Evolutionary conservation across 2,329 filamentous ascomycete genomes (phyloP).

Genomic region (Parasarocladium wereldwijsianum): DNA sequence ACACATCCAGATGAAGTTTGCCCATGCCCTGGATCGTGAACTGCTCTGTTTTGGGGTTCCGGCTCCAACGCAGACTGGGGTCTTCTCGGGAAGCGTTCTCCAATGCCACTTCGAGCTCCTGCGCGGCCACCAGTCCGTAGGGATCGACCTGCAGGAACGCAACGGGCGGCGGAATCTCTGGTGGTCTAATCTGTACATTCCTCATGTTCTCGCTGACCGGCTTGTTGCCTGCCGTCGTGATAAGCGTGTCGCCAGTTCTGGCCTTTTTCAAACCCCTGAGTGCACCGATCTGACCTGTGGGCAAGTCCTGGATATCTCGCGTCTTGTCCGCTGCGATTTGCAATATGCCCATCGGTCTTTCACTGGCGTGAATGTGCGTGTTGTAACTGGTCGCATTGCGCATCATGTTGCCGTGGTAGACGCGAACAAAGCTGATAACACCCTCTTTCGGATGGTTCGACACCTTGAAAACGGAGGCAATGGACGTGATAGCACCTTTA

Average conservation of each 20-base stretch:
- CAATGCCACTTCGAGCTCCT: slow-evolving; percentile 62
- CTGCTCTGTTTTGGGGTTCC: slow-evolving; percentile 82
- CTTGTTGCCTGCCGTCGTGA: slow-evolving; percentile 51
- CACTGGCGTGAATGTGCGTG: slow-evolving; percentile 65
- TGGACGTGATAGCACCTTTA: slow-evolving; percentile 23
- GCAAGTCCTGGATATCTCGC: slow-evolving; percentile 66
- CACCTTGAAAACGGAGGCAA: slow-evolving; percentile 81
- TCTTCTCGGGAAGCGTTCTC: slow-evolving; percentile 77
- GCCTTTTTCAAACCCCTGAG: slow-evolving; percentile 80
- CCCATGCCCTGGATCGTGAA: slow-evolving; percentile 95
- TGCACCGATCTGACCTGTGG: slow-evolving; percentile 84
- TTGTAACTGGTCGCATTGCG: slow-evolving; percentile 72
- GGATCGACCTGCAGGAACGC: slow-evolving; percentile 93
- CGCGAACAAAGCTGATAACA: slow-evolving; percentile 78
- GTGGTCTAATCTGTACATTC: slow-evolving; percentile 70
- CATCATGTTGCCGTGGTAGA: slow-evolving; percentile 72
- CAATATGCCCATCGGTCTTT: slow-evolving; percentile 66
- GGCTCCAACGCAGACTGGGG: slow-evolving; percentile 71
- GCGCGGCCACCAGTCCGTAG: slow-evolving; percentile 62
- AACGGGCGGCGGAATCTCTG: slow-evolving; percentile 80
- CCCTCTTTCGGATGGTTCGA: slow-evolving; percentile 77
- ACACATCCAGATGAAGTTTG: slow-evolving; percentile 87
- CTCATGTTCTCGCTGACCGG: slow-evolving; percentile 55
- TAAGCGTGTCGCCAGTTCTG: slow-evolving; percentile 84
- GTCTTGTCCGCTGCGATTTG: slow-evolving; percentile 85